These are phyloP conservation scores for Catharanthus roseus DNA, from an alignment of 257 asterid genomes.

Conservation along the genomic window DNA sequence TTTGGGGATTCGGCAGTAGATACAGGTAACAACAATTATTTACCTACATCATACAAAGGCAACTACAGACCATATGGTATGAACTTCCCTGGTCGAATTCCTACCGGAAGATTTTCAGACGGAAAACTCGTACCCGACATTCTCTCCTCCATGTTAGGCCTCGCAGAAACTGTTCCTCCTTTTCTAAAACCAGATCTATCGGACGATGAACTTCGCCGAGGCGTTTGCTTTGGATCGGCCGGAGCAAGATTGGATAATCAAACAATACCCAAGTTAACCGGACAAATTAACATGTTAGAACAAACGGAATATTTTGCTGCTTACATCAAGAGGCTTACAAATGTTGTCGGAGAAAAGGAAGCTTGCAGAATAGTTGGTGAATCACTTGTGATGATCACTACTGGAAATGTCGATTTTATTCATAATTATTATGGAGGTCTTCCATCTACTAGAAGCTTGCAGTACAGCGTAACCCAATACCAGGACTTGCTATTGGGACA, in stretches of 20 bases:
- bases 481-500: conserved; percentile 46
- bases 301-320: conserved; percentile 34
- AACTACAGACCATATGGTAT: no score
- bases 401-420: no score
- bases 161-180: conserved; percentile 56
- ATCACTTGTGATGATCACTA: conserved; percentile 42
- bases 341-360: conserved; percentile 36
- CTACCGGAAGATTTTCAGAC: conserved; percentile 61
- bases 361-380: conserved; percentile 25
- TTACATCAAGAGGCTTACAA: conserved; percentile 36
- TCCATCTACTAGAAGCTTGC: conserved; percentile 55
- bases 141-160: conserved; percentile 49
- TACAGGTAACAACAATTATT: conserved; percentile 71
- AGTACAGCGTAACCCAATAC: conserved; percentile 38
- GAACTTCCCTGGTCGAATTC: background rate
- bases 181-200: conserved; percentile 52
- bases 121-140: conserved; percentile 73
- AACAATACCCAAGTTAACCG: conserved; percentile 20
- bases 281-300: conserved; percentile 16
- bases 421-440: conserved; percentile 31
- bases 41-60: no score
- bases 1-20: conserved; percentile 75
- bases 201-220: conserved; percentile 41
- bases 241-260: conserved; percentile 72
- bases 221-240: conserved; percentile 74